phyloP scores from a whole-genome alignment of 345 rosid species.

The Barbarea vulgaris region DNA sequence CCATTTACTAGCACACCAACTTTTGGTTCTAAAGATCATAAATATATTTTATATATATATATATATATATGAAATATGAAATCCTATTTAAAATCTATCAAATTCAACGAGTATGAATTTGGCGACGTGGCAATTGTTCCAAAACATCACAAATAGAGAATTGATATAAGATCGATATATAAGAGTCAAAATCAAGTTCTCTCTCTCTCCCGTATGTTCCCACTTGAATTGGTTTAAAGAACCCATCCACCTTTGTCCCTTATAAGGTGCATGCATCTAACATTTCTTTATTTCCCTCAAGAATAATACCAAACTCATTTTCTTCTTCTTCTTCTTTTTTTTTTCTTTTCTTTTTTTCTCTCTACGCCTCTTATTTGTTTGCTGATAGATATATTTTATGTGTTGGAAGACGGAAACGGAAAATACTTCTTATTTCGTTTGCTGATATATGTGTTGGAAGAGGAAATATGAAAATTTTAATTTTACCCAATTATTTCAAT shows the following conservation, averaged over 20 bases:
- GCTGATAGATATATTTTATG: not conserved
- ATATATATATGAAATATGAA: no score
- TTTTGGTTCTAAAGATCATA: no score
- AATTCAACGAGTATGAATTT: no score
- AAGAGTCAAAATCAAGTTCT: constrained; percentile 26
- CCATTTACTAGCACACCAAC: no score
- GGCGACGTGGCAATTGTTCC: not conserved
- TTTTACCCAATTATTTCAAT: not conserved
- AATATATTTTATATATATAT: no score
- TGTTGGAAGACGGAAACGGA: not conserved
- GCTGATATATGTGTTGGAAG: not conserved
- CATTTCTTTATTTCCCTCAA: constrained; percentile 4
- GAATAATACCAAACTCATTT: constrained; percentile 27
- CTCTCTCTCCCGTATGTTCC: not conserved
- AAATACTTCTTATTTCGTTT: constrained; percentile 13
- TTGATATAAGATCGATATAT: not conserved
- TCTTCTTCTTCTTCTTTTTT: no score
- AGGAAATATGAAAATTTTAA: not conserved
- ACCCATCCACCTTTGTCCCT: constrained; percentile 18
- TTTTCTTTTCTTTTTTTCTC: not conserved
- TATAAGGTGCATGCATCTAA: constrained; percentile 33
- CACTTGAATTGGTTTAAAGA: constrained; percentile 25
- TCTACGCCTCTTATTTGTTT: constrained; percentile 15
- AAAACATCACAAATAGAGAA: not conserved
- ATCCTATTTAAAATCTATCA: no score